Base-by-base conservation (phyloP, 176 grass and related monocot species). In the Raddia distichophylla region DNA sequence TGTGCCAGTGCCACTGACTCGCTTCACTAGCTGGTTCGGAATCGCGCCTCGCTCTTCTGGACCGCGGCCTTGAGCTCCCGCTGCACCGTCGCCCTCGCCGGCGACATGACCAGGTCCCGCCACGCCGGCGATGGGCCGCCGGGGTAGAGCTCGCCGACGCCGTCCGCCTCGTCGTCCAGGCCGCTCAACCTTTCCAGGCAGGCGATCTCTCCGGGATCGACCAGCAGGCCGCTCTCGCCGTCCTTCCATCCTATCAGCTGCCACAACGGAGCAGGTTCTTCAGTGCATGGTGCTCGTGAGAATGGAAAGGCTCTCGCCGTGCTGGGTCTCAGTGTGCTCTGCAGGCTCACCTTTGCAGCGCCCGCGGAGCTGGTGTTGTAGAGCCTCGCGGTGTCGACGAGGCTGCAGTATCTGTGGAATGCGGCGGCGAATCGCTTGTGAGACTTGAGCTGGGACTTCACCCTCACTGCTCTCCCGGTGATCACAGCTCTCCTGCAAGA, bases 231-330 rank as follows among this genome's bases (percentile, higher is more conserved):
- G 59, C 87, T 94, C 57, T 45, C 74, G 11, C 86, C 94, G 3
- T 91, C 90, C 88, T 97, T 97, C 86, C 91, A 85, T 19, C 87
- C 94, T 89, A 97, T 92, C 83, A 97, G 37, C 94, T 97, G 88
- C 67, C 12, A 51, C 44, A 53, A 15, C 5, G 37, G 5, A 82
- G 45, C 1, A 13, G 58, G 55, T 46, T 85, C 16, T 66, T 16
- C 65, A 9, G 13, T 13, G 47, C 0, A 0, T 49, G 58, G 60
- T 12, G 7, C 32, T 45, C 17, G 7, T 48, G 63, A 18, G n/a
- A 34, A 19, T 80, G 50, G 60, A 65, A 42, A 10, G 1, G n/a
- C 53, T 6, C 40, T 76, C 53, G n/a, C 5, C 13, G 40, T 40
- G 49, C 5, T 17, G 1, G 43, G 74, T 18, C 67, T 46, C 44